These are phyloP conservation scores for Astragalus membranaceus DNA, from an alignment of 306 rosid genomes.

Conservation along the genomic window DNA sequence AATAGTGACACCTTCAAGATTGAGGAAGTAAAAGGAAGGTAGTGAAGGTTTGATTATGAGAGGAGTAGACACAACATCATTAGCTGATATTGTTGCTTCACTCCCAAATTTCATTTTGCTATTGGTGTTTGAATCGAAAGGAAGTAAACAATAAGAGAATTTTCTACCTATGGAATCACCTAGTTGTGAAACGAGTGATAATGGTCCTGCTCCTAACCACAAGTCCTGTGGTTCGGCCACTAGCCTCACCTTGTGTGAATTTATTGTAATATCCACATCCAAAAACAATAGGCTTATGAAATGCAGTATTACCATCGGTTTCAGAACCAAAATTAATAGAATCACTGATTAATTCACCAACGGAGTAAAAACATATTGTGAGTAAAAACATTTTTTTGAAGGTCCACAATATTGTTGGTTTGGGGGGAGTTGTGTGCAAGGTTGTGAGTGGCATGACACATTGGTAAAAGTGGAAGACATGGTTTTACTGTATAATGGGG, in stretches of 20 bases:
- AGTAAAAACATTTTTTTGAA: no score
- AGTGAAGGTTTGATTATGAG: background rate
- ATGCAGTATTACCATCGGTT: no score
- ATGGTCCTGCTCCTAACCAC: slow-evolving; percentile 24
- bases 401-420: no score
- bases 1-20: background rate
- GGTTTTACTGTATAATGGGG: background rate
- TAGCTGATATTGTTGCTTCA: background rate
- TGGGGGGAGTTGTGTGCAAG: no score
- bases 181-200: slow-evolving; percentile 23
- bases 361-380: no score
- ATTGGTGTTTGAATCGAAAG: background rate
- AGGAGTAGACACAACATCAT: slow-evolving; percentile 2
- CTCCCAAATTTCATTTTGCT: slow-evolving; percentile 26
- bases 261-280: slow-evolving; percentile 1
- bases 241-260: no score
- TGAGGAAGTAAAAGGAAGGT: background rate
- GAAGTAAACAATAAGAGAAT: slow-evolving; percentile 22
- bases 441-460: background rate
- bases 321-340: no score
- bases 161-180: slow-evolving; percentile 10
- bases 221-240: no score
- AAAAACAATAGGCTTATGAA: no score
- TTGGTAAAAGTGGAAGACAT: background rate
- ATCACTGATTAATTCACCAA: no score